Base-by-base conservation (phyloP, 345 rosid species). In the Luvunga scandens region DNA sequence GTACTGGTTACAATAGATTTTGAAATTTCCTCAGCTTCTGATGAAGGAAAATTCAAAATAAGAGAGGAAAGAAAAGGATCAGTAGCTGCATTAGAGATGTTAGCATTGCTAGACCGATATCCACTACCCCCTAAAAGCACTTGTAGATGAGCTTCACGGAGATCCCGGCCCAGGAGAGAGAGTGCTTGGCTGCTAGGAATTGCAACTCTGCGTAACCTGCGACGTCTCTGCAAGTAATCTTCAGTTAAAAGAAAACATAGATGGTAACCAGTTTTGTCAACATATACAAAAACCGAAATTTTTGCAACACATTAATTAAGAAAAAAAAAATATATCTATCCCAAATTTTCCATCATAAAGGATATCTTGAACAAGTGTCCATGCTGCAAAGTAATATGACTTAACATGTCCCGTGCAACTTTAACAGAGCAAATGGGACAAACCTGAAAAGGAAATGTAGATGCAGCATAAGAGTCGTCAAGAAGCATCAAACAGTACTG, bases 91-190 rank as follows among this genome's bases (percentile, higher is more conserved):
- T 65, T 82, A 69, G 91, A 83, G 55, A 74, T 84, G 73, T 80
- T 86, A 28, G 73, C 55, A 77, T 67, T 86, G 87, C 59, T 88
- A 73, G 89, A 78, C 73, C 89, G 84, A 83, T 85, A 80, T 75
- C 88, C 90, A 81, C 91, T 73, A 73, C 88, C 88, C 27, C 91
- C 93, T 25, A 87, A 81, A 78, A 90, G 88, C 71, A 88, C 84
- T 82, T 90, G 93, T 57, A 90, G 80, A 83, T 88, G 93, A 77
- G 90, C 90, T 80, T 90, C 90, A 7, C 90, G 85, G 53, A 90
- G 89, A 78, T 90, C 93, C n/a, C 89, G 86, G 16, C 91, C 90
- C 62, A 90, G 87, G 27, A 87, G 83, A 48, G 90, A 88, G 69
- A 85, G 73, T 53, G 89, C 87, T 77, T 90, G 91, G 66, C 89